A percentile compares a stretch with the other conserved stretches of the same genome.
Conservation (phyloP, 352 stramenopile species). For the Pythium dissotocum region DNA sequence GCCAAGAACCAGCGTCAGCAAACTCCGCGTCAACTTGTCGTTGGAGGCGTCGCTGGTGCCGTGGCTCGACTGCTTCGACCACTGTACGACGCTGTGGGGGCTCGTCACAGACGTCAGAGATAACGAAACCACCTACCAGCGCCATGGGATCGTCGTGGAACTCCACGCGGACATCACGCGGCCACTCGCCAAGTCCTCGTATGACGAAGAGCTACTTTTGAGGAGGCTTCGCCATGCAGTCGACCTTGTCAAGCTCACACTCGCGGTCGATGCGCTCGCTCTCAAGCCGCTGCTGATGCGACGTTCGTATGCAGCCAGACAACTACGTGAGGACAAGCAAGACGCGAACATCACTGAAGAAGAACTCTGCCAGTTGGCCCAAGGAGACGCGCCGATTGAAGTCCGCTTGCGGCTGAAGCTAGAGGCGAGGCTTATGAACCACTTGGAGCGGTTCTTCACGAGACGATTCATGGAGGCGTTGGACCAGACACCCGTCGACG, state of each 20-base stretch:
- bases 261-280: background rate
- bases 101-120: too few relatives aligned
- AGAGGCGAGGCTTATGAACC: too few relatives aligned
- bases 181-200: background rate
- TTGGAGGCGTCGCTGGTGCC: too few relatives aligned
- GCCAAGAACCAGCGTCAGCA: too few relatives aligned
- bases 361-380: background rate
- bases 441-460: too few relatives aligned
- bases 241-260: background rate
- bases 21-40: too few relatives aligned
- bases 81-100: too few relatives aligned
- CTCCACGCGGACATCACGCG: background rate
- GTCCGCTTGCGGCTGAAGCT: background rate
- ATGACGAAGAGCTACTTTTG: background rate
- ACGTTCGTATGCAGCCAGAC: background rate
- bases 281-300: background rate
- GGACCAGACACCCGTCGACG: too few relatives aligned
- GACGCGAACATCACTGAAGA: background rate
- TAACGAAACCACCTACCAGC: too few relatives aligned
- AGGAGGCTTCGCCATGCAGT: background rate
- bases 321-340: background rate
- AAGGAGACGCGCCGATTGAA: background rate
- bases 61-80: too few relatives aligned
- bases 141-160: background rate
- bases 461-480: too few relatives aligned